Conservation (phyloP, 1,284 basidiomycete genomes). For the Ganoderma multipileum region DNA sequence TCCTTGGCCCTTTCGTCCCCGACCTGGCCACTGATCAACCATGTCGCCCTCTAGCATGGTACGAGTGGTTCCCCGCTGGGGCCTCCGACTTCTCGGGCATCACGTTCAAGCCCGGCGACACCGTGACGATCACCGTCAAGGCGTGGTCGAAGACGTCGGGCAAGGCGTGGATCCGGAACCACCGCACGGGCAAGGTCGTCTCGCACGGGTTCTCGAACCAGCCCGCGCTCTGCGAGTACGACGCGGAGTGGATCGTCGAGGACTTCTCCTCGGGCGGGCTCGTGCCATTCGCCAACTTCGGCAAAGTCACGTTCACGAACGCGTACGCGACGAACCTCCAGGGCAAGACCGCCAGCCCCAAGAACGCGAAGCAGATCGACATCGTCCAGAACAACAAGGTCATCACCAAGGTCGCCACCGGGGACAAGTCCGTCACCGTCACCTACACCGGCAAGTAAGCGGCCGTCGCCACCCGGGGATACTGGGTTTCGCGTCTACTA, state of each 20-base stretch:
- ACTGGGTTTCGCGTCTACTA: background rate
- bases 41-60: constrained; percentile 39
- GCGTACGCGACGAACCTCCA: constrained; percentile 17
- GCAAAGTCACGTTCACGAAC: constrained; percentile 39
- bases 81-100: constrained; percentile 44
- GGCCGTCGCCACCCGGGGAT: no score
- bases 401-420: background rate
- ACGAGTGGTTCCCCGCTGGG: constrained; percentile 46
- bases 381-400: constrained; percentile 38
- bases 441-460: background rate
- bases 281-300: constrained; percentile 46
- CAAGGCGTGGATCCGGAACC: constrained; percentile 41
- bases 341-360: constrained; percentile 26
- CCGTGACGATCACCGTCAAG: constrained; percentile 39
- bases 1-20: background rate
- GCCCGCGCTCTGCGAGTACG: constrained; percentile 42
- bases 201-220: constrained; percentile 39
- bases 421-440: background rate
- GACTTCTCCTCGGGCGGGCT: constrained; percentile 42
- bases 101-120: constrained; percentile 38
- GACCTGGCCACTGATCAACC: background rate
- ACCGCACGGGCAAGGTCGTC: constrained; percentile 38
- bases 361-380: constrained; percentile 39
- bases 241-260: constrained; percentile 40
- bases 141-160: constrained; percentile 38